These are phyloP conservation scores for Butyriboletus appendiculatus DNA, from an alignment of 1,284 basidiomycete genomes.

Conservation along the genomic window DNA sequence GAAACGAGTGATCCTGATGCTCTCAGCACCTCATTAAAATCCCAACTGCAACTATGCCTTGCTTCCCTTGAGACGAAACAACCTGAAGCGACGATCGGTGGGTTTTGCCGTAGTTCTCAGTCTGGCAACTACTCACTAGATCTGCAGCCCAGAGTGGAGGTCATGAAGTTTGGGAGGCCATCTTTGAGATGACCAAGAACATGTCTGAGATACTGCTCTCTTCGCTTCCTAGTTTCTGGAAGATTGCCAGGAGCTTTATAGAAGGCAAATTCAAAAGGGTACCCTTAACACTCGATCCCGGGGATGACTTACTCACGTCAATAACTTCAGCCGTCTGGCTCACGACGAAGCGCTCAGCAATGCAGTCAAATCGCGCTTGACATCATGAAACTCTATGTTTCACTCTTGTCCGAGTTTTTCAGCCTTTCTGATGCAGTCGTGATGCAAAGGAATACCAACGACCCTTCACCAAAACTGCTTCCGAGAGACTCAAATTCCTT, in stretches of 20 bases:
- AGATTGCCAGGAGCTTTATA: slow-evolving; percentile 87
- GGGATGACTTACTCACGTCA: background rate
- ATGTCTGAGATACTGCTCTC: slow-evolving; percentile 69
- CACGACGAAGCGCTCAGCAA: slow-evolving; percentile 77
- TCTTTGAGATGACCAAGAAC: slow-evolving; percentile 71
- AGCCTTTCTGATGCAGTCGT: slow-evolving; percentile 77
- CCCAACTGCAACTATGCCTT: slow-evolving; percentile 59
- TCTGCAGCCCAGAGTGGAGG: slow-evolving; percentile 55
- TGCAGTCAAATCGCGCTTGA: slow-evolving; percentile 91
- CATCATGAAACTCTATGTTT: slow-evolving; percentile 86
- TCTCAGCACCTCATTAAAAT: slow-evolving; percentile 46
- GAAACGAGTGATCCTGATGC: slow-evolving; percentile 40
- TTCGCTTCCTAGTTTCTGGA: slow-evolving; percentile 91
- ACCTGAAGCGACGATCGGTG: slow-evolving; percentile 65
- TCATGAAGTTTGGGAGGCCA: slow-evolving; percentile 81
- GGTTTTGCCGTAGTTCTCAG: slow-evolving; percentile 20
- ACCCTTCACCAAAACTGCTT: slow-evolving; percentile 56
- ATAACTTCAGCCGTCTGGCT: slow-evolving; percentile 31
- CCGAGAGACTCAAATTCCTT: slow-evolving; percentile 80
- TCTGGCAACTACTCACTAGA: background rate
- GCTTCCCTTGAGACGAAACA: slow-evolving; percentile 64
- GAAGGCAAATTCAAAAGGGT: slow-evolving; percentile 92
- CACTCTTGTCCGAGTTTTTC: slow-evolving; percentile 89
- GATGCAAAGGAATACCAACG: slow-evolving; percentile 39
- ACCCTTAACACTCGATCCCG: slow-evolving; percentile 13